Conservation (phyloP, 345 rosid species). For the Dipteronia sinensis region DNA sequence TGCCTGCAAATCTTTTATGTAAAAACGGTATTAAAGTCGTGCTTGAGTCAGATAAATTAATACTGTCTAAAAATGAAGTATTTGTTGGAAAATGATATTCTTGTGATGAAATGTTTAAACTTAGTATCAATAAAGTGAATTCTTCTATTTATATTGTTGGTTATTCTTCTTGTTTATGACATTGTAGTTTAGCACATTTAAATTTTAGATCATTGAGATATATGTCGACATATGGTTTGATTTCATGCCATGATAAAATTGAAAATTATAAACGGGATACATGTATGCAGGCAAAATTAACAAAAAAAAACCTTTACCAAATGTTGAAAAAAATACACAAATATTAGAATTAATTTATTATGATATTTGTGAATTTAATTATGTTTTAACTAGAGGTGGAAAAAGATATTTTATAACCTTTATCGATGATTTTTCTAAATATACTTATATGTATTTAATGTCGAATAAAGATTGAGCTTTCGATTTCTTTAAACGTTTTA, state of each 20-base stretch:
- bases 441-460: not conserved
- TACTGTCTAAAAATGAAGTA: not conserved
- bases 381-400: not conserved
- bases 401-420: not conserved
- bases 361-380: not conserved
- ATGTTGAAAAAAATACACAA: not conserved
- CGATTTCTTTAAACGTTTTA: not conserved
- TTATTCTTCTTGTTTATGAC: no score
- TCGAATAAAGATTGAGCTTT: not conserved
- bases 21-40: not conserved
- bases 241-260: not conserved
- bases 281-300: constrained; percentile 3
- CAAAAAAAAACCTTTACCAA: not conserved
- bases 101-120: no score
- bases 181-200: no score
- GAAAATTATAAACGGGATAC: not conserved
- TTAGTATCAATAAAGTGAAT: no score
- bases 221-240: not conserved
- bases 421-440: not conserved
- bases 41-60: not conserved
- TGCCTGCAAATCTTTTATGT: not conserved
- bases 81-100: not conserved
- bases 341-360: not conserved
- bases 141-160: no score
- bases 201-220: no score